Conservation (phyloP, 441 rosid genomes). For the Euphorbia schlechtendalii region DNA sequence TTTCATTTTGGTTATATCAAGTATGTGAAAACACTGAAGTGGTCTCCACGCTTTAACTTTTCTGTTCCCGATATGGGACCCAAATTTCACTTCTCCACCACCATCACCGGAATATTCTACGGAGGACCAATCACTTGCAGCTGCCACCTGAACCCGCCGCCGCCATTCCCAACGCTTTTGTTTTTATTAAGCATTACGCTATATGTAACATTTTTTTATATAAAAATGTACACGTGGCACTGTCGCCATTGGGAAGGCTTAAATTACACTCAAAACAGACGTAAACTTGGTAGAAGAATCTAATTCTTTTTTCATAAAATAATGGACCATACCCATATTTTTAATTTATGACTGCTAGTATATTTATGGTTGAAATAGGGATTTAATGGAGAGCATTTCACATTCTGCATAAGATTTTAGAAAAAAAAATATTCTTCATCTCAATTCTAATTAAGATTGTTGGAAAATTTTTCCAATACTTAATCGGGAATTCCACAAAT, state of each 20-base stretch:
- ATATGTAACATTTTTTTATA: background rate
- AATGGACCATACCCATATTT: constrained; percentile 1
- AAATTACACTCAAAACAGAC: constrained; percentile 19
- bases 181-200: background rate
- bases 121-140: constrained; percentile 1
- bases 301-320: background rate
- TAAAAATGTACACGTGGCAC: background rate
- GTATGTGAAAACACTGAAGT: background rate
- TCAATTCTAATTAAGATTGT: no score
- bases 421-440: no score
- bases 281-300: background rate
- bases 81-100: background rate
- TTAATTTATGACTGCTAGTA: background rate
- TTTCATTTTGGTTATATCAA: no score
- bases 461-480: no score
- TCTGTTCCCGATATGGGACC: constrained; percentile 14
- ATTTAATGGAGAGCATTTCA: no score
- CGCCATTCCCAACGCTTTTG: constrained; percentile 9
- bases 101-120: constrained; percentile 24
- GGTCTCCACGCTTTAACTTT: constrained; percentile 26
- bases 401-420: no score
- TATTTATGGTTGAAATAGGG: no score
- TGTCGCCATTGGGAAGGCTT: constrained; percentile 14
- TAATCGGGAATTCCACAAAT: no score
- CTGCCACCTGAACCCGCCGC: background rate